phyloP scores from a whole-genome alignment of 2,329 filamentous ascomycete genomes.

The Fusarium pininemorale region DNA sequence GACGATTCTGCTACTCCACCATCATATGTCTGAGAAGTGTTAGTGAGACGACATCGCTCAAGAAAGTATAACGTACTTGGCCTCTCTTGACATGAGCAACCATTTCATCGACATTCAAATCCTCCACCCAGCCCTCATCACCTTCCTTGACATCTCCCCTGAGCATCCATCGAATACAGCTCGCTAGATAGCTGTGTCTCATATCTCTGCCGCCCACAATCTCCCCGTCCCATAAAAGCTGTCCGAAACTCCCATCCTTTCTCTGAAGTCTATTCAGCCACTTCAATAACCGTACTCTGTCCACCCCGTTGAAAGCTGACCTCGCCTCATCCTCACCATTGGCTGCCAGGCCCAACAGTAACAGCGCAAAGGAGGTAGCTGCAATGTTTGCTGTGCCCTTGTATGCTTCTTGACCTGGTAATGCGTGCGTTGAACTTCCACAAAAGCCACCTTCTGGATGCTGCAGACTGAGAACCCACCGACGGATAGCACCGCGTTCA shows the following conservation, averaged over 20 bases:
- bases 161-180: conserved; percentile 83
- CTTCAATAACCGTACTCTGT: conserved; percentile 70
- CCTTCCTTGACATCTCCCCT: conserved; percentile 65
- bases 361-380: conserved; percentile 88
- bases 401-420: conserved; percentile 54
- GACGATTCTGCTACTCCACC: conserved; percentile 83
- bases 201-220: conserved; percentile 85
- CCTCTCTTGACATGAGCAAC: conserved; percentile 75
- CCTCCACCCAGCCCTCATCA: conserved; percentile 66
- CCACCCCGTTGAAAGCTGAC: conserved; percentile 68
- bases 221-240: conserved; percentile 69
- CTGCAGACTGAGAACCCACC: conserved; percentile 89
- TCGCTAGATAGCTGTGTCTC: conserved; percentile 87
- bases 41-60: neutral
- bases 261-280: conserved; percentile 85
- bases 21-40: conserved; percentile 73
- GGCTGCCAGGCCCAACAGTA: conserved; percentile 69
- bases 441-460: conserved; percentile 89
- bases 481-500: conserved; percentile 59
- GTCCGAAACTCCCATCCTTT: conserved; percentile 88
- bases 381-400: conserved; percentile 74
- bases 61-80: conserved; percentile 50
- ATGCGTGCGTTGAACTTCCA: conserved; percentile 76
- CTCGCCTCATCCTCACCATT: conserved; percentile 51
- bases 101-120: conserved; percentile 78